Evolutionary conservation across 257 asterid genomes (phyloP).

Genomic region (Solanum chmielewskii): DNA sequence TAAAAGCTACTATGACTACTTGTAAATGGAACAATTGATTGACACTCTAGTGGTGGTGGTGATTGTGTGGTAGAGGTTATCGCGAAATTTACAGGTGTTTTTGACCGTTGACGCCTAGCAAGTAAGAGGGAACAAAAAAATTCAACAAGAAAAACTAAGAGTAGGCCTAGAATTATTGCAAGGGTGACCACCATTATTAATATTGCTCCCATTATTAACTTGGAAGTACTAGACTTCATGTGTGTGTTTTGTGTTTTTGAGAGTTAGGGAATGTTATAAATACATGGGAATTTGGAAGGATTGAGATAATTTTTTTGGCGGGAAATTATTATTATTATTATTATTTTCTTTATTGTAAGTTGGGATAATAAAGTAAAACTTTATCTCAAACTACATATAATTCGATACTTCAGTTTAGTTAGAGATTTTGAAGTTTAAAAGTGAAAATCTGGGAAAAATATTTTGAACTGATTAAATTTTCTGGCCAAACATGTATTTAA

Average conservation of each 20-base stretch:
- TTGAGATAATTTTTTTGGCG: conserved; percentile 20
- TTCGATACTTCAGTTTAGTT: accelerated
- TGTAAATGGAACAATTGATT: background rate
- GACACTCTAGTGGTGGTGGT: background rate
- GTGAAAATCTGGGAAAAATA: background rate
- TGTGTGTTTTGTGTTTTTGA: background rate
- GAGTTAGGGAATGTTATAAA: background rate
- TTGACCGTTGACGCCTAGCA: background rate
- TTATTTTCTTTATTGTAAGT: background rate
- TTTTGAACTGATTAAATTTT: background rate
- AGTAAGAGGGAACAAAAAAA: conserved; percentile 48
- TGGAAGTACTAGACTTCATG: conserved; percentile 23
- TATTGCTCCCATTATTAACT: conserved; percentile 36
- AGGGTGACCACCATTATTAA: conserved; percentile 20
- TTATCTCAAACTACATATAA: background rate
- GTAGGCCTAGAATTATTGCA: conserved; percentile 30
- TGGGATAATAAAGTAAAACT: background rate
- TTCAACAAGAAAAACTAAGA: conserved; percentile 37
- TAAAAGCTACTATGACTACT: conserved; percentile 28
- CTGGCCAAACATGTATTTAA: background rate
- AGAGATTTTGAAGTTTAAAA: background rate
- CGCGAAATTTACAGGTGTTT: background rate
- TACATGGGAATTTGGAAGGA: background rate
- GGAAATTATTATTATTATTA: conserved; percentile 6
- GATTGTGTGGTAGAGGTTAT: background rate